Base-by-base conservation (phyloP, 1,284 basidiomycete species). In the Prillingera fragicola region DNA sequence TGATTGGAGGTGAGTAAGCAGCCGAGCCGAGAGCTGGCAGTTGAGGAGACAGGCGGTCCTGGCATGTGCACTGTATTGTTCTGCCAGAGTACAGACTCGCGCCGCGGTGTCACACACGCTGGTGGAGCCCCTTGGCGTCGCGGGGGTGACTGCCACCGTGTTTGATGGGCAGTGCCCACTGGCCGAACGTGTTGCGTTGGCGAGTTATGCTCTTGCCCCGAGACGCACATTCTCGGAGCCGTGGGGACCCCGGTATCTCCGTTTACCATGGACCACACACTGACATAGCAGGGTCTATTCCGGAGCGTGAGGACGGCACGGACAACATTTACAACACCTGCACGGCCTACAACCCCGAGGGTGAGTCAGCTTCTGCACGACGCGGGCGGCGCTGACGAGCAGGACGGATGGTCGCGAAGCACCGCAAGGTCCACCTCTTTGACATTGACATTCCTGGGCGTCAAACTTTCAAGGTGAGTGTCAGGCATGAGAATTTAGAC, bases 381-480 rank as follows among this genome's bases (percentile, higher is more conserved):
- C n/a, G 17, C 15, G 8, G 9, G 8, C 8, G n/a, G 2, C 19
- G 34, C 35, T 31, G 22, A 28, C 25, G 9, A 17, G 10, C 52
- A 88, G 88, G 88, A 12, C 80, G 85, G 39, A 78, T 97, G 31
- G 81, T 98, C 22, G 85, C 87, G 0, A 81, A 81, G 27, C 89
- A 97, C 69, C 82, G 94, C 42, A 97, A 99, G 71, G 80, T 98
- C 2, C 95, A 98, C 65, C 75, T 99, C 8, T 99, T 99, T 65
- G 94, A 99, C 68, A 97, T 99, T 51, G 88, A 98, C 65, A 94
- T 97, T 43, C 91, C 91, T 0, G 94, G 94, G 15, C 85, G 88
- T 68, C 96, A 98, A 71, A 90, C 75, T 4, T 98, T 98, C 80
- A 94, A 94, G 76, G 90, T 85, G 44, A 51, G 73, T 57, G 33